Evolutionary conservation across 2,329 filamentous ascomycete species (phyloP), one percentile per base, ranked within the genome.

Genomic region (Cucurbitaria berberidis): DNA sequence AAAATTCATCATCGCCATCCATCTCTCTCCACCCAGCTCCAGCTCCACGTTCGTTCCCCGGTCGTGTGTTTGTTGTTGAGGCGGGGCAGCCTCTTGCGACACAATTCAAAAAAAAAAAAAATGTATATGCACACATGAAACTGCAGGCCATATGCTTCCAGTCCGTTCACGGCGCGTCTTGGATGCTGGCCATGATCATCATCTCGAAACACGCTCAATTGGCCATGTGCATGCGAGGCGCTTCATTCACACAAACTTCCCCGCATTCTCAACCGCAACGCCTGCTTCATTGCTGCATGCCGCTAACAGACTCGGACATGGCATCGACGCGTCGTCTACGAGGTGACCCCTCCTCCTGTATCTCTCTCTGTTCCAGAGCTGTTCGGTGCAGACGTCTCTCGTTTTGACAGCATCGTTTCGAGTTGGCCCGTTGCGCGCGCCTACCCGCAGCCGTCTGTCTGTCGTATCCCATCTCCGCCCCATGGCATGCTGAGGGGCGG

Each of bases 211-310:
- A 43, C 43, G 5, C 39, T 38, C 55, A 27, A 64, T 65, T 63
- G 63, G 60, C 55, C 19, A 45, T 26, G 40, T 36, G n/a, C 51
- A 51, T 55, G 54, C 47, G 51, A 60, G 59, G 46, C 40, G 45
- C 58, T 62, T 59, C 51, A 51, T 53, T 49, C n/a, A n/a, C n/a
- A n/a, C n/a, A n/a, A 52, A 42, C 60, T 63, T 72, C 70, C 70
- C 69, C 70, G 68, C 70, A 73, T 66, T 63, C 36, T 63, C 51
- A 51, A 44, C 48, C 51, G 32, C 50, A 45, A n/a, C 48, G 27
- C 49, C 55, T 57, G 45, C 50, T 44, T 48, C 16, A 49, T 44
- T 35, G 46, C 42, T 45, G 54, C 53, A 61, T 55, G 53, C 55
- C 59, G 52, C 66, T 70, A 65, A 55, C 48, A 43, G 59, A 53